Evolutionary conservation across 192 early-diverging fungal genomes (phyloP), one percentile per base, ranked within the genome.

Genomic region (Chytriomyces sp.): DNA sequence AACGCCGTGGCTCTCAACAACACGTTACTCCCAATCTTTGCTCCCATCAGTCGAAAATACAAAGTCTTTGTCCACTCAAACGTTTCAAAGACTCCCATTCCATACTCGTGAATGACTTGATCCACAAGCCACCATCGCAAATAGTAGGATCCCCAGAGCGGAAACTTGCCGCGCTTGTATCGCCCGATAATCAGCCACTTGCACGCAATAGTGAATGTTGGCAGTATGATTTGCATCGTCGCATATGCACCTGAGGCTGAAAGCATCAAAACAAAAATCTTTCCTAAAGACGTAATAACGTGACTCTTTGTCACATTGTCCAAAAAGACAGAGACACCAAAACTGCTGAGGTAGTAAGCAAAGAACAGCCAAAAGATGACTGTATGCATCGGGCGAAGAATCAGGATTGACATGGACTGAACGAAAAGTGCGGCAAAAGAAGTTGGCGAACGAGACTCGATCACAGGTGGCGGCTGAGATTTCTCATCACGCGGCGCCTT

Each of bases 121-220:
- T 79, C 74, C 5, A 81, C 81, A 26, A 85, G 63, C 84, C 84
- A 85, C 84, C 84, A 85, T 9, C 84, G 79, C 43, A 82, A 45
- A 64, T 85, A 82, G 67, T 83, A 83, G 5, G 49, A 60, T 20
- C 84, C 77, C 84, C 84, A 85, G 6, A 85, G 49, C 8, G 84
- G 81, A 69, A 77, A 84, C 24, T 70, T 70, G 11, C 84, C 84
- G 20, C 77, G 59, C 45, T 72, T 64, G 69, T 86, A 86, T 43
- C 75, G 70, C 53, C 84, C 84, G 50, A 86, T 82, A 16, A 86
- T 79, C 7, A 73, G 20, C 84, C 84, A 86, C 62, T 86, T 86
- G 45, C 61, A 20, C 24, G 64, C 62, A 61, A 86, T 84, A 8
- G 66, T 80, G 64, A 85, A 28, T 48, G 84, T 73, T 0, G 84